Base-by-base conservation (phyloP, 768 basidiomycete genomes). In the Kwoniella pini region DNA sequence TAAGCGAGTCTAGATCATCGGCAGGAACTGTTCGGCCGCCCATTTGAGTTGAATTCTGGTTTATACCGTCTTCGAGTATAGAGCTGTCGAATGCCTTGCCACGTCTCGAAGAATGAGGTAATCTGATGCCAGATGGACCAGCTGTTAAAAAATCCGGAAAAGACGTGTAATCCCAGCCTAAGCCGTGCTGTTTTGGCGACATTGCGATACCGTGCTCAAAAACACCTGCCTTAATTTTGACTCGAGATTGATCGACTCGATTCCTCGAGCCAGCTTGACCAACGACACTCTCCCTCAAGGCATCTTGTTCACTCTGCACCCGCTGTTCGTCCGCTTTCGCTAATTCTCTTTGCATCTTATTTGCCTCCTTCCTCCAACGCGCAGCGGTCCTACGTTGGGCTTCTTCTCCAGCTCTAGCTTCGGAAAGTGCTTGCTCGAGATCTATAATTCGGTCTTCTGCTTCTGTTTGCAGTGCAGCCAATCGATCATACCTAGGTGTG, bases 381-480 rank as follows among this genome's bases (percentile, higher is more conserved):
- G 69, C 64, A 2, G 60, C 67, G 2, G 62, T 38, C 40, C 69
- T 74, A 3, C 72, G 31, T 46, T 74, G 72, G 26, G 12, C 45
- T 19, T 74, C 72, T 31, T 74, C 72, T 4, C 67, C 53, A 9
- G 66, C 72, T 24, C 46, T 58, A 6, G 72, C 69, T 40, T 74
- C 72, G 15, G 39, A 45, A 27, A 74, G 46, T 4, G 72, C 72
- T 22, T 64, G 45, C 31, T 74, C 72, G 2, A 74, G 60, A 7
- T 55, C 36, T 1, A 48, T 28, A 28, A 74, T 64, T 12, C 63
- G 42, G 44, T 74, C 64, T 6, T 74, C 69, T 19, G 59, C 44
- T 28, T 68, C 68, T 3, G 28, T 63, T 43, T 68, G 62, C 22
- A 62, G 22, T 3, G 60, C 62, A 2, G 53, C 28, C 10, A 63